These are phyloP conservation scores for Hyparrhenia diplandra DNA, from an alignment of 176 grass and related monocot genomes.

Conservation along the genomic window DNA sequence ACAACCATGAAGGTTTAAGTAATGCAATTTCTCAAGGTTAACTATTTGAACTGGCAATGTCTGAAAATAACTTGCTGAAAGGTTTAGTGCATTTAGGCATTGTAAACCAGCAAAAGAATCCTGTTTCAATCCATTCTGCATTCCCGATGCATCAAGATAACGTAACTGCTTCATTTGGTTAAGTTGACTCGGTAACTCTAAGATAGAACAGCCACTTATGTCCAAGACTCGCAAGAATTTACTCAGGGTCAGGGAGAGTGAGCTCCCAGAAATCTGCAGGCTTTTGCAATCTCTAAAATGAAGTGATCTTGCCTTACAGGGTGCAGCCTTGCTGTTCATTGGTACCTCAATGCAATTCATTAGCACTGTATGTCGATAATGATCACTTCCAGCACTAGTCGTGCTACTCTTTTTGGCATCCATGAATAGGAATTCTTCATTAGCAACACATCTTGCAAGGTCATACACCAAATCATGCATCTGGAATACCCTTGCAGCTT, in stretches of 20 bases:
- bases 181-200: background rate
- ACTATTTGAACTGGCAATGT: background rate
- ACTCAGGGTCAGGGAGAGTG: background rate
- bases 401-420: background rate
- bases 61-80: background rate
- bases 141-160: background rate
- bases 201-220: background rate
- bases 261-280: background rate
- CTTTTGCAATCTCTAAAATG: background rate
- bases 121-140: background rate
- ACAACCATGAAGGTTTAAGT: background rate
- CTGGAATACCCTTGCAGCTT: background rate
- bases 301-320: background rate
- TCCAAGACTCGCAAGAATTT: background rate
- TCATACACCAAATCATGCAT: conserved; percentile 2
- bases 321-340: background rate
- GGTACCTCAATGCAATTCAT: background rate
- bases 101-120: background rate
- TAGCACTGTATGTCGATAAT: background rate
- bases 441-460: background rate
- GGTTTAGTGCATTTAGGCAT: background rate
- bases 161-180: background rate
- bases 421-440: background rate
- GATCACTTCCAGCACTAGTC: background rate
- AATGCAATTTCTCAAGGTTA: background rate